phyloP scores from a whole-genome alignment of 2,329 filamentous ascomycete genomes.

The Bipolaris zeicola region DNA sequence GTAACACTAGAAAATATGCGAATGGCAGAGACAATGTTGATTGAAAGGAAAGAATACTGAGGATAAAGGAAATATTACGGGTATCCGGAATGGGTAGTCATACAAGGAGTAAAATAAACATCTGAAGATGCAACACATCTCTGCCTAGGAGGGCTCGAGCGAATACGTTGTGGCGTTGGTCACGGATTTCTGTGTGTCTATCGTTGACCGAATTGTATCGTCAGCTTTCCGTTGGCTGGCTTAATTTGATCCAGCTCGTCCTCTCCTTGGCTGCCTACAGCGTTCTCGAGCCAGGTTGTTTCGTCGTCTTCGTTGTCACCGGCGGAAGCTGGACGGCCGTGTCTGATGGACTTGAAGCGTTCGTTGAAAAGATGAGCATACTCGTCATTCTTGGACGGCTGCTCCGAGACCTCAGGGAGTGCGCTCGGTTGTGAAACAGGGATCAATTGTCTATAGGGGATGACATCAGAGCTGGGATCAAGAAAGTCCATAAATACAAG shows the following conservation, averaged over 20 bases:
- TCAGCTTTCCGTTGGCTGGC: conserved; percentile 41
- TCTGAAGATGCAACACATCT: conserved; percentile 27
- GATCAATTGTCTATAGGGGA: conserved; percentile 55
- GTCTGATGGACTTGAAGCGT: conserved; percentile 44
- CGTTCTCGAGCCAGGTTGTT: conserved; percentile 41
- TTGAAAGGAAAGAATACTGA: background rate
- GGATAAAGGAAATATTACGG: conserved; percentile 23
- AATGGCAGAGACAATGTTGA: background rate
- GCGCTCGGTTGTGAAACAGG: conserved; percentile 54
- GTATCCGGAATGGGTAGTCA: conserved; percentile 32
- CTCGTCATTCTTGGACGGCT: conserved; percentile 40
- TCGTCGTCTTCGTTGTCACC: conserved; percentile 41
- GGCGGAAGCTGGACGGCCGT: conserved; percentile 30
- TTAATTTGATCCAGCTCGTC: conserved; percentile 27
- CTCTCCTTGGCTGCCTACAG: conserved; percentile 32
- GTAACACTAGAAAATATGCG: conserved; percentile 2
- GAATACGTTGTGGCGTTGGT: conserved; percentile 7
- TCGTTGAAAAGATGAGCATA: conserved; percentile 52
- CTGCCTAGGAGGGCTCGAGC: conserved; percentile 5
- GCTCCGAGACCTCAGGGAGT: conserved; percentile 46
- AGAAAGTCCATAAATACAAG: background rate
- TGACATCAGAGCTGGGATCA: conserved; percentile 12
- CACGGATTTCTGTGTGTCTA: conserved; percentile 16
- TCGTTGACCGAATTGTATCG: conserved; percentile 45
- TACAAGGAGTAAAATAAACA: conserved; percentile 32